Evolutionary conservation across 139 green algal genomes (phyloP), one percentile per base, ranked within the genome.

Genomic region (Raphidocelis subcapitata): DNA sequence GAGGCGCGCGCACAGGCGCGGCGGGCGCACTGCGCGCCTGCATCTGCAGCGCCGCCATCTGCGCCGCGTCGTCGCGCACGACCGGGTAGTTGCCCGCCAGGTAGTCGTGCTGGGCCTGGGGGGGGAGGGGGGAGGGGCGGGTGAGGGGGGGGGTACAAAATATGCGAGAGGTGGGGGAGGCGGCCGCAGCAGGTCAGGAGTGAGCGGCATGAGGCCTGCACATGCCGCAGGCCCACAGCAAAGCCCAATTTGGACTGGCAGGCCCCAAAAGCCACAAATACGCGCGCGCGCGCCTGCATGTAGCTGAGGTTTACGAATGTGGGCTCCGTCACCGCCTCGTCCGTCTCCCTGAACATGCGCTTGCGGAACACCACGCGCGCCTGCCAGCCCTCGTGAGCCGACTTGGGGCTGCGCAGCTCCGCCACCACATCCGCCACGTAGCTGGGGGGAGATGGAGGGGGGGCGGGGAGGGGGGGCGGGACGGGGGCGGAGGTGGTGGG

Each of bases 361-460:
- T 98, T 98, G 87, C 98, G 98, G 88, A 98, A 98, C 59, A 99
- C 81, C 55, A 99, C 77, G 33, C 84, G 81, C 67, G 65, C 86
- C 32, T 82, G 64, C 51, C 69, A 86, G 37, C 75, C 79, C 36
- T 88, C 78, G 55, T 81, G 63, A 16, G 63, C 68, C 24, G 80
- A 65, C 69, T 92, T 91, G 18, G 65, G 67, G 65, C 81, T 81
- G 37, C 84, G 82, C 74, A 97, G 86, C 54, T 97, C 90, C 21
- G 81, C 88, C 79, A 97, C 70, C 44, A 96, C 79, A 73, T 95
- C 90, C n/a, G 87, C 86, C 20, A 96, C 80, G 78, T 93, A 94
- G 69, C 76, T 84, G 73, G 29, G 8, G 31, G 20, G 52, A 0
- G 62, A 49, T 8, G 41, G 41, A 49, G 41, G 41, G 41, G 41